Conservation (phyloP, 371 early-diverging fungal species). For the Rhizopus delemar region DNA sequence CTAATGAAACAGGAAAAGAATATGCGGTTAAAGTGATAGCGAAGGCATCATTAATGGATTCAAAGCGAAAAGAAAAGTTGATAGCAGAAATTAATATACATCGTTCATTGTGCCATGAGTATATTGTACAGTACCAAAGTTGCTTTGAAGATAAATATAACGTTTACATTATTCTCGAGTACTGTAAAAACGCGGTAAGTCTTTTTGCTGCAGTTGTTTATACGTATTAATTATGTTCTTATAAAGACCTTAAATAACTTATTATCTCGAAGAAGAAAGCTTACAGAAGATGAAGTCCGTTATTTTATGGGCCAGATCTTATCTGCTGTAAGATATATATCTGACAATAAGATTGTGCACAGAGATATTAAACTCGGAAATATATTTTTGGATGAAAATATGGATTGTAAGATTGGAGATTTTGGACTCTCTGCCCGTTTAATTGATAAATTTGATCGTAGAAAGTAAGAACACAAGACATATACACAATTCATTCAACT, state of each 20-base stretch:
- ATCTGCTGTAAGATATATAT: conserved; percentile 86
- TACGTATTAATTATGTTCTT: not conserved
- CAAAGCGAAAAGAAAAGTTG: conserved; percentile 70
- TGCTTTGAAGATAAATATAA: conserved; percentile 88
- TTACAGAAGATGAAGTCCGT: conserved; percentile 90
- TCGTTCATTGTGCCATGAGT: conserved; percentile 69
- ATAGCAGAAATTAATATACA: conserved; percentile 92
- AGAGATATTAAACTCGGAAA: conserved; percentile 98
- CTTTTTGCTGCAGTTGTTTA: not conserved
- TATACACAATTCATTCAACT: conserved; percentile 1
- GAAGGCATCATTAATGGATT: conserved; percentile 57
- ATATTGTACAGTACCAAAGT: conserved; percentile 84
- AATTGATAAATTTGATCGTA: conserved; percentile 75
- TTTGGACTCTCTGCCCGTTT: conserved; percentile 94
- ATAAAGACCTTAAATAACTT: conserved; percentile 80
- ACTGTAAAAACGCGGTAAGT: conserved; percentile 86
- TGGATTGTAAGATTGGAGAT: conserved; percentile 95
- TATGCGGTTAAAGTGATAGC: conserved; percentile 84
- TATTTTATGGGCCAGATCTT: conserved; percentile 87
- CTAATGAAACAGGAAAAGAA: conserved; percentile 37
- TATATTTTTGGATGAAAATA: conserved; percentile 81
- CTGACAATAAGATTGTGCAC: conserved; percentile 86
- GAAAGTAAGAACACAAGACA: conserved; percentile 62
- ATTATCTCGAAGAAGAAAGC: conserved; percentile 71
- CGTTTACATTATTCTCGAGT: conserved; percentile 94